Conservation (phyloP, 2,329 filamentous ascomycete species). For the Cladophialophora immunda region DNA sequence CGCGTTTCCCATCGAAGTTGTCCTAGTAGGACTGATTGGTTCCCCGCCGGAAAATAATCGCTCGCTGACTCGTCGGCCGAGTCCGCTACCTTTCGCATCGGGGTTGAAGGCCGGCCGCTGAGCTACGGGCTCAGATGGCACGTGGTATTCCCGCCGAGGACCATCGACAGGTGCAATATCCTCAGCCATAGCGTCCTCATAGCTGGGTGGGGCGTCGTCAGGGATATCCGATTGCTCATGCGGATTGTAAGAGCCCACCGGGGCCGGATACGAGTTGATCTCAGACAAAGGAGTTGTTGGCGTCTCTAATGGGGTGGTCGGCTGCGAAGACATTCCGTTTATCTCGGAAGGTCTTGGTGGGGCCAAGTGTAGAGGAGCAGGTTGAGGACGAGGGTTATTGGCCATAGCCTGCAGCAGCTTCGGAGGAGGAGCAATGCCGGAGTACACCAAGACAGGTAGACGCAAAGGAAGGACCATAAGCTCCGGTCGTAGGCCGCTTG, state of each 20-base stretch:
- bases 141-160: constrained; percentile 63
- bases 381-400: constrained; percentile 43
- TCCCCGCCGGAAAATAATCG: constrained; percentile 37
- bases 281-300: constrained; percentile 26
- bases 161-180: constrained; percentile 77
- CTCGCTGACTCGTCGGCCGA: constrained; percentile 39
- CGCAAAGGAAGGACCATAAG: constrained; percentile 79
- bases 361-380: constrained; percentile 29
- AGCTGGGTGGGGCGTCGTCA: constrained; percentile 90
- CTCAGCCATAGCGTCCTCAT: constrained; percentile 90
- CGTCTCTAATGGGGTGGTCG: constrained; percentile 20
- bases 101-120: constrained; percentile 35
- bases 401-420: constrained; percentile 68
- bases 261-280: constrained; percentile 27
- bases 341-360: constrained; percentile 23
- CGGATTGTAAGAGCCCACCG: constrained; percentile 19
- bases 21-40: constrained; percentile 23
- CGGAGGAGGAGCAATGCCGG: constrained; percentile 82
- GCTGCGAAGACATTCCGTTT: constrained; percentile 10
- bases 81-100: constrained; percentile 35
- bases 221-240: constrained; percentile 28
- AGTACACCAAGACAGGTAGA: constrained; percentile 82
- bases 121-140: constrained; percentile 17
- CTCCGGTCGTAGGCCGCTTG: constrained; percentile 67
- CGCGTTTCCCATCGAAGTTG: constrained; percentile 23